phyloP scores from a whole-genome alignment of 1,139 yeast species.

The Pichia sp. region DNA sequence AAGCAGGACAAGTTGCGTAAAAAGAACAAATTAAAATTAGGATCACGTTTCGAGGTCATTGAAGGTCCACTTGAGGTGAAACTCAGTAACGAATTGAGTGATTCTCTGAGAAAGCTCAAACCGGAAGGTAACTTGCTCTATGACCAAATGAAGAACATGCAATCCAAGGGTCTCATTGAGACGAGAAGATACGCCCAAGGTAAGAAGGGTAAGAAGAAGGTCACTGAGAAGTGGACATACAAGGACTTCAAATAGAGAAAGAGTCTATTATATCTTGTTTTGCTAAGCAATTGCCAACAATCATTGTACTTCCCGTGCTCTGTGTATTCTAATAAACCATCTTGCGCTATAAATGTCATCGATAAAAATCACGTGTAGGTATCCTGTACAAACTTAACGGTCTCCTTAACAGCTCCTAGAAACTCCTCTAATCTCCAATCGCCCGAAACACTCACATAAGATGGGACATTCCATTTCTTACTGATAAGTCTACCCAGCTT shows the following conservation, averaged over 20 bases:
- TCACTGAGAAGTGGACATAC: conserved; percentile 88
- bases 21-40: conserved; percentile 27
- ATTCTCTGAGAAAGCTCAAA: conserved; percentile 72
- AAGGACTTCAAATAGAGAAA: conserved; percentile 67
- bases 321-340: too few relatives aligned
- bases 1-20: conserved; percentile 21
- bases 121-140: conserved; percentile 88
- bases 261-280: not conserved
- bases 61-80: conserved; percentile 76
- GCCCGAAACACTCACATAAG: conserved; percentile 33
- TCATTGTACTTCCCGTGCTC: too few relatives aligned
- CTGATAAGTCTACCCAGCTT: conserved; percentile 30
- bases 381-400: conserved; percentile 20
- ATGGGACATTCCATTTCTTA: conserved; percentile 30
- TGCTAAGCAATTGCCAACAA: too few relatives aligned
- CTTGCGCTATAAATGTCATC: too few relatives aligned
- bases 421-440: conserved; percentile 23
- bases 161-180: conserved; percentile 80
- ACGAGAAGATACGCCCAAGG: conserved; percentile 64
- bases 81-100: conserved; percentile 81
- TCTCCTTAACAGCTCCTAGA: conserved; percentile 19
- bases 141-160: conserved; percentile 77
- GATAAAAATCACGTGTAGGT: conserved; percentile 1
- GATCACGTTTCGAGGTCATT: conserved; percentile 50
- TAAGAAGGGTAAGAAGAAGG: conserved; percentile 61